Conservation (phyloP, 73 alveolate species). For the Paramecium tetraurelia region DNA sequence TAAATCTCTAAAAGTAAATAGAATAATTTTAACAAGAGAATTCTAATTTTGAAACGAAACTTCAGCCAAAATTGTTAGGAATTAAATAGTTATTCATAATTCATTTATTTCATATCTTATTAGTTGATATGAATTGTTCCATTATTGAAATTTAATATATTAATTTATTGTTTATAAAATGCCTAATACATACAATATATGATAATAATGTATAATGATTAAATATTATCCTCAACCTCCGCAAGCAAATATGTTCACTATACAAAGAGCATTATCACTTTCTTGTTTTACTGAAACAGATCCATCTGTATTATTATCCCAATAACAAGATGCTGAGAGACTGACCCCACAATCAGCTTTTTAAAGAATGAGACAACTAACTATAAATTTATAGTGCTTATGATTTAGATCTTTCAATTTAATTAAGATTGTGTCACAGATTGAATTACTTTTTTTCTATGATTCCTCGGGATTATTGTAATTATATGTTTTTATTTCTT, state of each 20-base stretch:
- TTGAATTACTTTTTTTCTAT: conserved; percentile 73
- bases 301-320: conserved; percentile 87
- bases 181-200: background rate
- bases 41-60: no score
- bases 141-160: background rate
- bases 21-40: no score
- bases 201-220: background rate
- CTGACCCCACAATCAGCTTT: conserved; percentile 81
- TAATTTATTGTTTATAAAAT: background rate
- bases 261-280: background rate
- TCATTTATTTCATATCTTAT: background rate
- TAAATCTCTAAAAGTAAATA: no score
- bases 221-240: background rate
- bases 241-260: conserved; percentile 20
- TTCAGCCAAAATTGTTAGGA: no score
- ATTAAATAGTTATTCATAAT: background rate
- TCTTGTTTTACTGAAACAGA: conserved; percentile 70
- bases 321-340: conserved; percentile 76
- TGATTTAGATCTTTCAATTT: conserved; percentile 61
- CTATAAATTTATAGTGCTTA: conserved; percentile 78
- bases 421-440: conserved; percentile 63
- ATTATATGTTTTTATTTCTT: background rate
- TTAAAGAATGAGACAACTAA: conserved; percentile 73
- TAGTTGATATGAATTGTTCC: background rate
- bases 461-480: conserved; percentile 70